Base-by-base conservation (phyloP, 768 basidiomycete genomes). In the Lentinula raphanica region DNA sequence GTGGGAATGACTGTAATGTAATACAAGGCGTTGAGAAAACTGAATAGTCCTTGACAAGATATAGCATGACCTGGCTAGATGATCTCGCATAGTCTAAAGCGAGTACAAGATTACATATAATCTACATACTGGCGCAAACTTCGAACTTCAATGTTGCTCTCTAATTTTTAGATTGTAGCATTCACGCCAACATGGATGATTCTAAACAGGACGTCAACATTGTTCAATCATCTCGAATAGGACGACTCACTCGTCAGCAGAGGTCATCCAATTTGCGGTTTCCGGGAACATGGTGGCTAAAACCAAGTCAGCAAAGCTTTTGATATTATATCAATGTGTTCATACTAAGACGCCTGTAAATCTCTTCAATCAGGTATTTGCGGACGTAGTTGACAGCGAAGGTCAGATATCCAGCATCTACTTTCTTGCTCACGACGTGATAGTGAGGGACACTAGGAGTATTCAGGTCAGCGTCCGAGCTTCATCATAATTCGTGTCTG, bases 211-310 rank as follows among this genome's bases (percentile, higher is more conserved):
- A 28, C 25, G 42, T 53, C 58, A 27, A 54, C 19, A 19, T 25
- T 46, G 25, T 39, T 21, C 50, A 32, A 15, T 45, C 25, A 1
- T 27, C 21, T 12, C 2, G 6, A 13, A 25, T 23, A 23, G 23
- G 1, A 50, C 29, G 27, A 25, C 79, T 35, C 66, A 83, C 81
- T 84, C 80, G 58, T 86, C 84, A 1, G 78, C 78, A n/a, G 76
- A 74, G 0, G 78, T 78, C 5, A 78, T 60, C 83, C 83, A 85
- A 59, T 80, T 82, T 1, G 70, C 82, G 0, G 82, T 83, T 60
- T 84, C 83, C 0, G 84, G 85, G 71, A 86, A 85, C 77, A 85
- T 82, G 0, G 77, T 79, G 1, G 74, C 82, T 81, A 38, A 2
- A 51, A 36, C 4, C 35, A 55, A 9, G 4, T 66, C 13, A 59